A percentile compares a stretch with the other conserved stretches of the same genome.
Evolutionary conservation across 2,329 filamentous ascomycete genomes (phyloP).

Genomic region (Colletotrichum cuscutae): DNA sequence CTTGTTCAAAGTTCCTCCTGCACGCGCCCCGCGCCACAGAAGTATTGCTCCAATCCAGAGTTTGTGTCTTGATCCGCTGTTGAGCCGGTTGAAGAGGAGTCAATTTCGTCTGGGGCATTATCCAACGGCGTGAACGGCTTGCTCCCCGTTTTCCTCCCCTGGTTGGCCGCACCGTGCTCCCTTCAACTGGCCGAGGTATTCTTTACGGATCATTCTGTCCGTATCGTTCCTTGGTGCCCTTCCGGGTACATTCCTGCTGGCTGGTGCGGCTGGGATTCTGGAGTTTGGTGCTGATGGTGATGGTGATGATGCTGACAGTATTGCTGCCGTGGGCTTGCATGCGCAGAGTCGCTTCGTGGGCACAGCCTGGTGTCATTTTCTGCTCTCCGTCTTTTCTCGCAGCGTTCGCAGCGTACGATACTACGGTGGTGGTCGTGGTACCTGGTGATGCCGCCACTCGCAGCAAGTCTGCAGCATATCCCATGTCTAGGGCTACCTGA

Average conservation of each 20-base stretch:
- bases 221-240: not conserved
- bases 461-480: slow-evolving; percentile 25
- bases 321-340: not conserved
- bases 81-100: slow-evolving; percentile 1
- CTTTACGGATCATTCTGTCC: not conserved
- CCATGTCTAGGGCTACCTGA: slow-evolving; percentile 14
- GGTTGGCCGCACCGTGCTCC: not conserved
- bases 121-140: slow-evolving; percentile 22
- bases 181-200: slow-evolving; percentile 10
- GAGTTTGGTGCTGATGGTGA: not conserved
- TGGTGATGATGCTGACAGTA: not conserved
- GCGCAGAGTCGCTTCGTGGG: slow-evolving; percentile 1
- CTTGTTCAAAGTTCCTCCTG: slow-evolving; percentile 14
- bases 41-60: slow-evolving; percentile 15
- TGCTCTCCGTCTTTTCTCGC: not conserved
- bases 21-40: slow-evolving; percentile 25
- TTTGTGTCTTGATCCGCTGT: slow-evolving; percentile 3
- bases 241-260: not conserved
- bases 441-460: slow-evolving; percentile 7
- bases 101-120: not conserved
- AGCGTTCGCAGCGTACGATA: not conserved
- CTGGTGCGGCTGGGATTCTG: not conserved
- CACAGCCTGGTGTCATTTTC: slow-evolving; percentile 1
- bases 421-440: not conserved
- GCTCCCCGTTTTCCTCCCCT: slow-evolving; percentile 1